Conservation (phyloP, 495 filamentous ascomycete genomes). For the Neurospora hispaniola region DNA sequence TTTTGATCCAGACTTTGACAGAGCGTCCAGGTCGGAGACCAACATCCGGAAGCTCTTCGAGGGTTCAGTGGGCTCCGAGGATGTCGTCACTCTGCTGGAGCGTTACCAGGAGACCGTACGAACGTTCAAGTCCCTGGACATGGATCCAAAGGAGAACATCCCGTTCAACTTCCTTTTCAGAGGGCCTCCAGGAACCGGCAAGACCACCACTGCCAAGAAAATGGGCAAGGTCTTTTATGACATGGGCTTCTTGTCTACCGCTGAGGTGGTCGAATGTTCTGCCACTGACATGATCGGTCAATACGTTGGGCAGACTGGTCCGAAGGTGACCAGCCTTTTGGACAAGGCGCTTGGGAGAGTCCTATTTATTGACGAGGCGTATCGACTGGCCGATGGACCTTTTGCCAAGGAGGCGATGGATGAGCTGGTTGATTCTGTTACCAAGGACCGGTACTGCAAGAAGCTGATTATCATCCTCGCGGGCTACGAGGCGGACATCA, state of each 20-base stretch:
- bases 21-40: conserved; percentile 36
- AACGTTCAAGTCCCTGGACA: conserved; percentile 42
- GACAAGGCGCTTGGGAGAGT: conserved; percentile 52
- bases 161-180: conserved; percentile 37
- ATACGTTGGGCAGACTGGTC: conserved; percentile 51
- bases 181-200: conserved; percentile 52
- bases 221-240: conserved; percentile 69
- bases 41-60: conserved; percentile 51
- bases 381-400: conserved; percentile 44
- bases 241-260: conserved; percentile 49
- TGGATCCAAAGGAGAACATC: conserved; percentile 42
- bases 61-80: conserved; percentile 56
- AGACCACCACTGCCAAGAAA: conserved; percentile 58
- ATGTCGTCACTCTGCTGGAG: conserved; percentile 46
- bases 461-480: conserved; percentile 68
- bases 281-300: conserved; percentile 52
- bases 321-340: conserved; percentile 37
- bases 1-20: conserved; percentile 57
- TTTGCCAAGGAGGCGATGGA: conserved; percentile 65
- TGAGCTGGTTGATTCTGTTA: conserved; percentile 60
- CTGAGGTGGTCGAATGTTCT: conserved; percentile 48
- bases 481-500: conserved; percentile 62
- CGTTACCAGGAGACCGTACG: conserved; percentile 47
- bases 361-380: conserved; percentile 61
- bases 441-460: conserved; percentile 48